phyloP scores from a whole-genome alignment of 2,329 filamentous ascomycete species.

The Venturia asperata region DNA sequence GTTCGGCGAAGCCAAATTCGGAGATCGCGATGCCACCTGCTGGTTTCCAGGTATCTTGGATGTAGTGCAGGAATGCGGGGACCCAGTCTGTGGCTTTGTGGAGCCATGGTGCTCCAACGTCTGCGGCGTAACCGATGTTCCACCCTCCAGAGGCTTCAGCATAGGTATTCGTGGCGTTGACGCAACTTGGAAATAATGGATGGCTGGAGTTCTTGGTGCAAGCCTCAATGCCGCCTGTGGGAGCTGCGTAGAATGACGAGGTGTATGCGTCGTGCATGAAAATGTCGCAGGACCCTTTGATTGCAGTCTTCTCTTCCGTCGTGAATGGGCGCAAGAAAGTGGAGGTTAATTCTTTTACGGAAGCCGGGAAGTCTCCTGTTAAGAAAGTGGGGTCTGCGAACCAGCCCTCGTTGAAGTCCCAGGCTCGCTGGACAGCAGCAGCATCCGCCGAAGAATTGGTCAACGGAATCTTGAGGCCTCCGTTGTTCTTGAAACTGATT shows the following conservation, averaged over 20 bases:
- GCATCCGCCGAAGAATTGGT: slow-evolving; percentile 67
- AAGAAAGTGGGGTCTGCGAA: slow-evolving; percentile 84
- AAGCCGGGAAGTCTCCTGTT: slow-evolving; percentile 66
- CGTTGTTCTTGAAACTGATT: slow-evolving; percentile 69
- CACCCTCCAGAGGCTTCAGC: slow-evolving; percentile 25
- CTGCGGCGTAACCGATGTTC: slow-evolving; percentile 29
- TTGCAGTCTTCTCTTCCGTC: slow-evolving; percentile 27
- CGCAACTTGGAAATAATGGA: slow-evolving; percentile 31
- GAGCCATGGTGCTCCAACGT: slow-evolving; percentile 31
- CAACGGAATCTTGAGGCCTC: slow-evolving; percentile 77
- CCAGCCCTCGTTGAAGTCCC: slow-evolving; percentile 84
- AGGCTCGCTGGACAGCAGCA: slow-evolving; percentile 69
- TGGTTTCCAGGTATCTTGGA: slow-evolving; percentile 30
- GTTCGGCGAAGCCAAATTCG: slow-evolving; percentile 35
- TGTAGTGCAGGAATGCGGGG: slow-evolving; percentile 30
- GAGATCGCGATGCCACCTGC: slow-evolving; percentile 29
- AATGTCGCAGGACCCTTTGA: slow-evolving; percentile 31
- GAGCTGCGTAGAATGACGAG: slow-evolving; percentile 30
- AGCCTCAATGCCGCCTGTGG: slow-evolving; percentile 31
- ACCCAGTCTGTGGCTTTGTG: slow-evolving; percentile 33
- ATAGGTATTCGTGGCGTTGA: slow-evolving; percentile 31
- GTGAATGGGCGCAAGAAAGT: slow-evolving; percentile 31
- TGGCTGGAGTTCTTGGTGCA: slow-evolving; percentile 32
- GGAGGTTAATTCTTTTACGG: slow-evolving; percentile 32
- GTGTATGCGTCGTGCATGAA: slow-evolving; percentile 36